A percentile compares a stretch with the other conserved stretches of the same genome.
These are phyloP conservation scores for Cicer bijugum DNA, from an alignment of 306 rosid genomes.

Conservation along the genomic window DNA sequence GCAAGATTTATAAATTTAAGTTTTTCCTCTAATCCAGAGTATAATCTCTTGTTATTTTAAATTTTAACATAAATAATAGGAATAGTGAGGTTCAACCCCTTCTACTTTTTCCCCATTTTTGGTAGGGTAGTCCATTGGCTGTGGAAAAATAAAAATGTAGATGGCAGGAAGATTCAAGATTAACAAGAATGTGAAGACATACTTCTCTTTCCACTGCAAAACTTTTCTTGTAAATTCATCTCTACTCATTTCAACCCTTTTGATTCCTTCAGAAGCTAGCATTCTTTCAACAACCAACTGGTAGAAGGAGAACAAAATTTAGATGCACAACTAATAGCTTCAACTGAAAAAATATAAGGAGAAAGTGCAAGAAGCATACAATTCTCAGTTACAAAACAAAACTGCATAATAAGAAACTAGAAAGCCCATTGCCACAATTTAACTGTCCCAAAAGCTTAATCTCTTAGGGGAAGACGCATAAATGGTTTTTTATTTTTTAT, in stretches of 20 bases:
- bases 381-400: conserved; percentile 34
- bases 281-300: conserved; percentile 97
- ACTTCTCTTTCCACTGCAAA: conserved; percentile 99
- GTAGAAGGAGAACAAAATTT: conserved; percentile 46
- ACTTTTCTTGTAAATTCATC: conserved; percentile 82
- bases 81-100: neutral
- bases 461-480: neutral
- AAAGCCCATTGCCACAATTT: neutral
- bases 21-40: conserved; percentile 1
- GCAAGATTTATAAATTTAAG: conserved; percentile 10
- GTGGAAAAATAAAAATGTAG: conserved; percentile 27
- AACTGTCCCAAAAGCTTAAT: neutral
- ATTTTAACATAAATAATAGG: conserved; percentile 24
- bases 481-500: conserved; percentile 3
- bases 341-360: conserved; percentile 28
- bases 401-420: conserved; percentile 27
- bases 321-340: conserved; percentile 36
- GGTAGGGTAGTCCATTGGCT: conserved; percentile 27
- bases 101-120: neutral
- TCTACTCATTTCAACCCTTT: conserved; percentile 78
- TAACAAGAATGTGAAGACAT: conserved; percentile 46
- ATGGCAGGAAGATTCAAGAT: conserved; percentile 43
- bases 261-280: conserved; percentile 91
- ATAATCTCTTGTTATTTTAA: neutral
- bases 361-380: conserved; percentile 24